Evolutionary conservation across 208 protist species (phyloP).

Genomic region (Phytomonas francai): DNA sequence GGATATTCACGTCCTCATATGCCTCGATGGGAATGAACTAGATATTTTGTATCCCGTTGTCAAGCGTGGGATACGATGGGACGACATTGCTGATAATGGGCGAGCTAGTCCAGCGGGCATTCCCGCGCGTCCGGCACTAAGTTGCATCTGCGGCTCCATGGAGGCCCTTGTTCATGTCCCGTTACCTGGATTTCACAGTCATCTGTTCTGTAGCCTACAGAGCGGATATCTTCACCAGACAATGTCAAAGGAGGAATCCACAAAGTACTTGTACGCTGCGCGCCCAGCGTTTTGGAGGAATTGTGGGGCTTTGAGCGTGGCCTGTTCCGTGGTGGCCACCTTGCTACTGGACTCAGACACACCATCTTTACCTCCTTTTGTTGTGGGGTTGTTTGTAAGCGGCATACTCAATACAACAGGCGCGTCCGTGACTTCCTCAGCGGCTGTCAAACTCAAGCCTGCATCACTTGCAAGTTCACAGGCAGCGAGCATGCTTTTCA

Average conservation of each 20-base stretch:
- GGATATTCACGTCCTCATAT: slow-evolving; percentile 37
- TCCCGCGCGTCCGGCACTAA: neutral
- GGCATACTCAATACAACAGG: neutral
- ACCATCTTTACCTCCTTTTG: neutral
- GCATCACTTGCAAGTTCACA: neutral
- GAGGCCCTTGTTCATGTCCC: neutral
- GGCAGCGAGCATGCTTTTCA: neutral
- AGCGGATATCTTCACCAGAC: neutral
- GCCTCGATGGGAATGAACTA: neutral
- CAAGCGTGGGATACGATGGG: neutral
- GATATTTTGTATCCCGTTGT: slow-evolving; percentile 11
- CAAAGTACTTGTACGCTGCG: neutral
- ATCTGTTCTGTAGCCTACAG: neutral
- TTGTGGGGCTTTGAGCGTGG: slow-evolving; percentile 29
- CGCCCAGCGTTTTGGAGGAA: slow-evolving; percentile 46
- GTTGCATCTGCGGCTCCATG: neutral
- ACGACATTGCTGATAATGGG: neutral
- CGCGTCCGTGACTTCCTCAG: neutral
- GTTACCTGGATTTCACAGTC: neutral
- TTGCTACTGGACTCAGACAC: slow-evolving; percentile 20
- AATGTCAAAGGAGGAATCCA: neutral
- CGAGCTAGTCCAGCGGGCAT: neutral
- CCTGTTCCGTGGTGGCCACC: slow-evolving; percentile 43
- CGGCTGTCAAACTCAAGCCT: neutral
- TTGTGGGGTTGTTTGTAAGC: neutral